Evolutionary conservation across 2,329 filamentous ascomycete species (phyloP), one percentile per base, ranked within the genome.

Genomic region (Fusarium begoniae): DNA sequence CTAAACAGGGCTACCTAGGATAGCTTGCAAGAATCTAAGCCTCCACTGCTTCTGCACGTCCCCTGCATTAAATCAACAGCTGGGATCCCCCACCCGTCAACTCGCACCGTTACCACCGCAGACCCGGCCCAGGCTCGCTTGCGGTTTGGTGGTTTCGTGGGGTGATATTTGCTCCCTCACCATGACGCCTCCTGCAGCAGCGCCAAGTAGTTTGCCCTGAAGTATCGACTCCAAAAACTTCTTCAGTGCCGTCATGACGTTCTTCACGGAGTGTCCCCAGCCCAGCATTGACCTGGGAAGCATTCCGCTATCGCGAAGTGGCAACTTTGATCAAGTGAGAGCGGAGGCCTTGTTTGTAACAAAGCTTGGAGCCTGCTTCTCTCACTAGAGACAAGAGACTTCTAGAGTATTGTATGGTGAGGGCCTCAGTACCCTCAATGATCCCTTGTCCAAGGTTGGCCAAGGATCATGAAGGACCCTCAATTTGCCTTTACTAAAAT

Each of bases 71-170:
- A 64, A 69, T 66, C 69, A 78, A 75, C 66, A 73, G 66, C 56
- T 70, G 57, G 72, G 63, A 72, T 70, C 74, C 51, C 76, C 66
- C 66, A 57, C 72, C 68, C 61, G 54, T 61, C 58, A 68, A 65
- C 69, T 77, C 75, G 70, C 70, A 78, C 76, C 77, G 77, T 71
- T 54, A 57, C 69, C 76, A 78, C 75, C 77, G 77, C 55, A 66
- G 63, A 62, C 45, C 73, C 54, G 69, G 75, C 63, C 66, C 51
- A 67, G 58, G 71, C 75, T 78, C 75, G 76, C 76, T 78, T 78
- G 59, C 54, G 45, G 17, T 64, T 64, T 72, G 48, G 48, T 54
- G 71, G 76, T 78, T 76, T 78, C 75, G 73, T 78, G 69, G 73
- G 75, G 75, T 75, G 76, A 76, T 76, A 68, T 70, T 68, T 66